Base-by-base conservation (phyloP, 2,329 filamentous ascomycete genomes). In the Fusarium keratoplasticum region DNA sequence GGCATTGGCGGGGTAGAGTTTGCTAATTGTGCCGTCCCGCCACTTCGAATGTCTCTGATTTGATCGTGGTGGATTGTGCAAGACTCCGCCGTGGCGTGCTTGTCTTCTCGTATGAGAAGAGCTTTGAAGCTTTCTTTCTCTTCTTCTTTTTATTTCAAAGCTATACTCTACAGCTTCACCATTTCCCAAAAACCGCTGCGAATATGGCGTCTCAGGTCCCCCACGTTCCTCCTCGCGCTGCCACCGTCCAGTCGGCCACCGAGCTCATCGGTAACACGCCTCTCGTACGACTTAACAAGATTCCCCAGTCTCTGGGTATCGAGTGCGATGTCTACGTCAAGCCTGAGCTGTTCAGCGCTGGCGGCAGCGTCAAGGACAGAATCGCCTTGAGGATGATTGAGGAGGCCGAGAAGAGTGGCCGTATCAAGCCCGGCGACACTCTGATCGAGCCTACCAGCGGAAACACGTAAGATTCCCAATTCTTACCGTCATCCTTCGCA, bases 331-430 rank as follows among this genome's bases (percentile, higher is more conserved):
- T 98, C 42, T 97, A 95, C 82, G 95, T 92, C 72, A 98, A 98
- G 84, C 89, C 95, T 70, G 95, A 98, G 84, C 91, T 95, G 70
- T 97, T 97, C 89, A 97, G 96, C 84, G 94, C 95, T 8, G 95
- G 95, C 68, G 95, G 95, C 72, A 96, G 93, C 81, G 94, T 97
- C 80, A 98, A 98, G 84, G 95, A 98, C 84, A 89, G 95, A 68
- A 98, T 98, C 82, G 96, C 96, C 27, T 86, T 98, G 81, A 93
- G 96, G 80, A 98, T 98, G 96, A 93, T 98, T 72, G 95, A 98
- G 84, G 93, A 95, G 82, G 96, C 96, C n/a, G 96, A 98, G 87
- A 91, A 90, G 80, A 92, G 89, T 59, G 96, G 96, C 47, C 91
- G 95, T 75, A 98, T 98, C 85, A 98, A 96, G 88, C 96, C 96